Evolutionary conservation across 1,284 basidiomycete species (phyloP).

Genomic region (Apiotrichum akiyoshidainum): DNA sequence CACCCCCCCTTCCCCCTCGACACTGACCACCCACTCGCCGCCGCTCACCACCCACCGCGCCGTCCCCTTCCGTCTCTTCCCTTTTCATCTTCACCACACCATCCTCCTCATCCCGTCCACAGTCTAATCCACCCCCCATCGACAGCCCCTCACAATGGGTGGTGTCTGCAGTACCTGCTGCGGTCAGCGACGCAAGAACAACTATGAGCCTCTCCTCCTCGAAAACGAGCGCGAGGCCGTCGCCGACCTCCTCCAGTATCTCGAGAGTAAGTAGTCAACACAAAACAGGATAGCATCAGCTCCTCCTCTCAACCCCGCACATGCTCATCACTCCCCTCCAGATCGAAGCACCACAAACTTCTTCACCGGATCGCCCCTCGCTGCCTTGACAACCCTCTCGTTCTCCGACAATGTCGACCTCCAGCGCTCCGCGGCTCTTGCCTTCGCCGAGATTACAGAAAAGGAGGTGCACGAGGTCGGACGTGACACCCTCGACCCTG

Average conservation of each 20-base stretch:
- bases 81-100: background rate
- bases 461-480: constrained; percentile 98
- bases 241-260: constrained; percentile 92
- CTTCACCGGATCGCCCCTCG: constrained; percentile 86
- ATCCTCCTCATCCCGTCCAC: background rate
- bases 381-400: constrained; percentile 91
- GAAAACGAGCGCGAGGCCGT: constrained; percentile 99
- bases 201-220: constrained; percentile 87
- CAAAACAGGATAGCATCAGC: background rate
- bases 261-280: constrained; percentile 72
- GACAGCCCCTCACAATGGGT: constrained; percentile 31
- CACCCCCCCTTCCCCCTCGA: background rate
- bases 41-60: no score
- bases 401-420: constrained; percentile 99
- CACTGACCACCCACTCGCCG: no score
- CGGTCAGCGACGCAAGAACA: constrained; percentile 55
- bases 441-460: constrained; percentile 99
- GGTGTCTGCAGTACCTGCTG: constrained; percentile 44
- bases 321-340: constrained; percentile 43
- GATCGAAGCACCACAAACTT: constrained; percentile 95
- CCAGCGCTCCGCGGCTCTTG: constrained; percentile 94
- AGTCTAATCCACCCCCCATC: no score
- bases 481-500: constrained; percentile 95
- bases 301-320: background rate
- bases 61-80: no score